Conservation (phyloP, 208 protist species). For the Trypanosoma cruzi region DNA sequence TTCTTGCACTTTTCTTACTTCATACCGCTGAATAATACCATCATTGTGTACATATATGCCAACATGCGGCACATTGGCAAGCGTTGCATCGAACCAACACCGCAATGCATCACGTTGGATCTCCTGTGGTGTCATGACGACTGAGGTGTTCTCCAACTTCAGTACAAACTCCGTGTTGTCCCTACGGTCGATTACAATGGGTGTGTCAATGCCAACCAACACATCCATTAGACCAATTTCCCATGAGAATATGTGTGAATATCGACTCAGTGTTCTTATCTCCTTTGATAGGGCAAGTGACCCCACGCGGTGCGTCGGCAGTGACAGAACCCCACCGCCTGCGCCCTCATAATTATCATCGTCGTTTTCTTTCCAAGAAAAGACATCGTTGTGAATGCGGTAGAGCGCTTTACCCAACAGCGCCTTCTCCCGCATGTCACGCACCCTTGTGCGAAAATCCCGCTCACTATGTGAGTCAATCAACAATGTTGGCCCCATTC, state of each 20-base stretch:
- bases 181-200: conserved; percentile 64
- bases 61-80: conserved; percentile 79
- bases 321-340: conserved; percentile 27
- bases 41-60: conserved; percentile 80
- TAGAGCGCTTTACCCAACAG: conserved; percentile 83
- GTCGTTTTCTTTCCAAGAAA: neutral
- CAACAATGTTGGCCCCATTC: conserved; percentile 71
- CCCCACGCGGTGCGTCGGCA: conserved; percentile 36
- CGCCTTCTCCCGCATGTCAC: conserved; percentile 56
- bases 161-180: conserved; percentile 73
- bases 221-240: conserved; percentile 75
- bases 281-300: conserved; percentile 26
- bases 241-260: conserved; percentile 72
- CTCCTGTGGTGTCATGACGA: conserved; percentile 32
- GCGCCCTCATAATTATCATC: neutral
- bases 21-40: conserved; percentile 74
- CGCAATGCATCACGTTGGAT: conserved; percentile 54
- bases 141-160: conserved; percentile 45
- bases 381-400: conserved; percentile 48
- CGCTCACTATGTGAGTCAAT: conserved; percentile 48
- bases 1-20: conserved; percentile 72
- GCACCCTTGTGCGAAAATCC: conserved; percentile 36
- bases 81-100: conserved; percentile 85
- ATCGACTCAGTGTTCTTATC: conserved; percentile 37
- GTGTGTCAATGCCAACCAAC: conserved; percentile 81